phyloP scores from a whole-genome alignment of 179 eudicot genomes.

The Silene coronaria region DNA sequence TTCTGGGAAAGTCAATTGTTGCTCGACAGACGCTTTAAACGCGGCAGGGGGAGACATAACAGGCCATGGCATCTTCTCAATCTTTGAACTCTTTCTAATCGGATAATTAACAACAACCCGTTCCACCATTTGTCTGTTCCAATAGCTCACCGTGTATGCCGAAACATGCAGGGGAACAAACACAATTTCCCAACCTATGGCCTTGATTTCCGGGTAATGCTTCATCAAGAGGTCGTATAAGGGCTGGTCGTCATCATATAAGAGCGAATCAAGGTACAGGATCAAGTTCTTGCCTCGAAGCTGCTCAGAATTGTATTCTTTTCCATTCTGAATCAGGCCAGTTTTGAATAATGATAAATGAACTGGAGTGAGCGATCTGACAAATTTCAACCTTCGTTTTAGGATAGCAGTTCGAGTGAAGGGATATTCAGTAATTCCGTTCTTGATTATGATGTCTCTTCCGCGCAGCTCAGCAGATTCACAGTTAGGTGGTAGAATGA shows the following conservation, averaged over 20 bases:
- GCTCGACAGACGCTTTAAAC: background rate
- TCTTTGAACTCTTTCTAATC: background rate
- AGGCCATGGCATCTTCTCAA: background rate
- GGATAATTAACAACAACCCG: background rate
- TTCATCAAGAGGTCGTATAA: background rate
- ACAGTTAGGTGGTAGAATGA: background rate
- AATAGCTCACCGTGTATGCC: background rate
- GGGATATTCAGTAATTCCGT: background rate
- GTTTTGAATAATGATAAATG: background rate
- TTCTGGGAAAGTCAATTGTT: background rate
- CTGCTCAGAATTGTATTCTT: background rate
- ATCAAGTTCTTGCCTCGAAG: background rate
- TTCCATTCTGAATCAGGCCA: background rate
- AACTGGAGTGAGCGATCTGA: background rate
- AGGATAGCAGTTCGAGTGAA: background rate
- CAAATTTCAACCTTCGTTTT: background rate
- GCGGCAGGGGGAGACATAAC: background rate
- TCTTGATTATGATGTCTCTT: background rate
- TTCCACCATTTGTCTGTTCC: background rate
- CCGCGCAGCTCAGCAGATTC: background rate
- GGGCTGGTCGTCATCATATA: background rate
- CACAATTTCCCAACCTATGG: slow-evolving; percentile 1
- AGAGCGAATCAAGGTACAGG: background rate
- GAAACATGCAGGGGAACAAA: background rate
- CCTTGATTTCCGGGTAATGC: background rate